Evolutionary conservation across 768 basidiomycete species (phyloP).

Genomic region (Lentinula lateritia): DNA sequence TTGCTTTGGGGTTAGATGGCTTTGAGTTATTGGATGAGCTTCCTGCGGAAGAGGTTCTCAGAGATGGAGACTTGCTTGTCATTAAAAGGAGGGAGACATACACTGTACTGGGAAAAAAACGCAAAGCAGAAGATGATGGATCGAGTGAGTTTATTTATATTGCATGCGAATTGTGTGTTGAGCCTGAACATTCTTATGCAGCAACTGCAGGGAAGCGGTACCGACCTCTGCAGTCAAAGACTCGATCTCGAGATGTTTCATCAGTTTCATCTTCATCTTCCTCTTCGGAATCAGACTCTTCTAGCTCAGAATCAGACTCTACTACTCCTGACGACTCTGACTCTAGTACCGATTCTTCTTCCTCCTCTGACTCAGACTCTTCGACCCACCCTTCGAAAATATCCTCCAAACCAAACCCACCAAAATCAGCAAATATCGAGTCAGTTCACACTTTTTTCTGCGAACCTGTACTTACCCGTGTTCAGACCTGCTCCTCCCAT

Average conservation of each 20-base stretch:
- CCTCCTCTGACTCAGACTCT: not conserved
- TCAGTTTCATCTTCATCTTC: not conserved
- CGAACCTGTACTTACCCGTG: not conserved
- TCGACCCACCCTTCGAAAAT: not conserved
- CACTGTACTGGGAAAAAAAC: not conserved
- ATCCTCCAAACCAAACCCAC: not conserved
- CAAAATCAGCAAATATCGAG: not conserved
- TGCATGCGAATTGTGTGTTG: not conserved
- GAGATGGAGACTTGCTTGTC: slow-evolving; percentile 9
- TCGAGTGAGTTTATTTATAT: not conserved
- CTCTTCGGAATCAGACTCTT: not conserved
- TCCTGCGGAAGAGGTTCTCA: not conserved
- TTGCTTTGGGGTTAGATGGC: not conserved
- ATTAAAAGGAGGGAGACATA: not conserved
- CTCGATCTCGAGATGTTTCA: not conserved
- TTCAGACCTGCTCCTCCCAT: not conserved
- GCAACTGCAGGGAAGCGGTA: not conserved
- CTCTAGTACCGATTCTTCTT: not conserved
- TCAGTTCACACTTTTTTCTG: not conserved
- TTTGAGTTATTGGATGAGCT: slow-evolving; percentile 9
- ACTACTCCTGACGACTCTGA: not conserved
- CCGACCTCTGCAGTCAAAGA: not conserved
- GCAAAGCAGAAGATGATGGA: slow-evolving; percentile 1
- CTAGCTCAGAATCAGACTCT: not conserved
- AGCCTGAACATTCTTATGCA: not conserved